Base-by-base conservation (phyloP, 1,284 basidiomycete genomes). In the Pseudozyma sp. region DNA sequence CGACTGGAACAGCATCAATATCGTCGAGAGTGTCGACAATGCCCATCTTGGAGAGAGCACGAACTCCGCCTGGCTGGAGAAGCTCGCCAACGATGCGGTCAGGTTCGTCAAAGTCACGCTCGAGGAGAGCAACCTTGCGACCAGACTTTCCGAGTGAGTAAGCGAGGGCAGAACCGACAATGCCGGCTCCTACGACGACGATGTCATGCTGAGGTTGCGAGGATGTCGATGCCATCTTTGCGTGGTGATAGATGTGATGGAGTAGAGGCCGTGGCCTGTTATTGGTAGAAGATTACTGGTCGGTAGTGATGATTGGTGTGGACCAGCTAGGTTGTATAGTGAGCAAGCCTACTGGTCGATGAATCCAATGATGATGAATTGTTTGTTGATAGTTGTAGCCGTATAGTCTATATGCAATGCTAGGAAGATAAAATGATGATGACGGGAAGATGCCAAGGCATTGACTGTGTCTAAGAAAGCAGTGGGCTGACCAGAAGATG, bases 41-140 rank as follows among this genome's bases (percentile, higher is more conserved):
- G 1, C 94, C 95, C 18, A 99, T 89, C 59, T 89, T 87, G 68
- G 90, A 86, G 52, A 99, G 87, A 0, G 94, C 91, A 4, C 88
- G 87, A 19, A 95, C 91, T 6, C 97, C 97, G 0, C 93, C 95
- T 0, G 97, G 97, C 83, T 99, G 96, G 19, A 99, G 88, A 1
- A 99, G 90, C 86, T 99, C 97, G 40, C 97, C 96, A 42, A 99
- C 96, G 78, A 99, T 98, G 25, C 96, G 90, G 88, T 98, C 94
- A 0, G 97, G 96, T 85, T 95, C 92, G 0, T 91, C 88, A 12
- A 98, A 88, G 43, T 96, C 96, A 52, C 50, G 95, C 68, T 85
- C 84, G 39, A 85, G 57, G 2, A 85, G 63, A 10, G 80, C 77
- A 8, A 85, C 80, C 90, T 86, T 97, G 39, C 83, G 80, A 11